Percentiles rank a stretch among this genome's conserved stretches.
Conservation (phyloP, 2,329 filamentous ascomycete genomes). For the Diaporthe eres region DNA sequence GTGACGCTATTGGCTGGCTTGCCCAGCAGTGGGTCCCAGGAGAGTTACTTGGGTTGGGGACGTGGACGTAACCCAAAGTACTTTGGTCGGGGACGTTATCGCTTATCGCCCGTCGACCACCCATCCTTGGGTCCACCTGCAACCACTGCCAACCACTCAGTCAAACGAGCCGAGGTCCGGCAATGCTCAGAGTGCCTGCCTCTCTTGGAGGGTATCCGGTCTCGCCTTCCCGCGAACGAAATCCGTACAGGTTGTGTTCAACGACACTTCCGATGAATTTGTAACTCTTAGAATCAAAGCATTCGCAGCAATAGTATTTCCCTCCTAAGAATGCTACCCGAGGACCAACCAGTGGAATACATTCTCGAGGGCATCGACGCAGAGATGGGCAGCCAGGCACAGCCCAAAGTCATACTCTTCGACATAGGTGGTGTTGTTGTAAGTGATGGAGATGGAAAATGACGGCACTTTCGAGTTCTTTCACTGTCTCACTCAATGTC, state of each 20-base stretch:
- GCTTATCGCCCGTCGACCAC: slow-evolving; percentile 17
- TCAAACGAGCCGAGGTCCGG: slow-evolving; percentile 23
- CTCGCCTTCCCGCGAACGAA: not conserved
- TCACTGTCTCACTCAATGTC: not conserved
- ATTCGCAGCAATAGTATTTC: not conserved
- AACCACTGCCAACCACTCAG: not conserved
- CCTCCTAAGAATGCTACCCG: slow-evolving; percentile 41
- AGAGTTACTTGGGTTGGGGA: slow-evolving; percentile 25
- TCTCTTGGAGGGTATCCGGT: not conserved
- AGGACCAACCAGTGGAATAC: slow-evolving; percentile 48
- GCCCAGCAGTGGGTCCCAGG: slow-evolving; percentile 21
- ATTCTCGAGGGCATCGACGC: slow-evolving; percentile 50
- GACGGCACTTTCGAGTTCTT: not conserved
- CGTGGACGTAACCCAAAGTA: not conserved
- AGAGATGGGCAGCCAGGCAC: slow-evolving; percentile 59
- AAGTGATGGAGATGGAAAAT: slow-evolving; percentile 61
- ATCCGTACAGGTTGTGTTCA: not conserved
- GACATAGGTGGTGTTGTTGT: slow-evolving; percentile 98
- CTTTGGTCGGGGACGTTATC: slow-evolving; percentile 30
- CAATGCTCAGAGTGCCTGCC: not conserved
- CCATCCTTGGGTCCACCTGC: not conserved
- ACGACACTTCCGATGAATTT: not conserved
- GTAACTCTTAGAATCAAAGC: not conserved
- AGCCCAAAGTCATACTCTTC: slow-evolving; percentile 84
- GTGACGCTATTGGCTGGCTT: slow-evolving; percentile 26